phyloP scores from a whole-genome alignment of 1,284 basidiomycete genomes.

The Sutorius eximius region DNA sequence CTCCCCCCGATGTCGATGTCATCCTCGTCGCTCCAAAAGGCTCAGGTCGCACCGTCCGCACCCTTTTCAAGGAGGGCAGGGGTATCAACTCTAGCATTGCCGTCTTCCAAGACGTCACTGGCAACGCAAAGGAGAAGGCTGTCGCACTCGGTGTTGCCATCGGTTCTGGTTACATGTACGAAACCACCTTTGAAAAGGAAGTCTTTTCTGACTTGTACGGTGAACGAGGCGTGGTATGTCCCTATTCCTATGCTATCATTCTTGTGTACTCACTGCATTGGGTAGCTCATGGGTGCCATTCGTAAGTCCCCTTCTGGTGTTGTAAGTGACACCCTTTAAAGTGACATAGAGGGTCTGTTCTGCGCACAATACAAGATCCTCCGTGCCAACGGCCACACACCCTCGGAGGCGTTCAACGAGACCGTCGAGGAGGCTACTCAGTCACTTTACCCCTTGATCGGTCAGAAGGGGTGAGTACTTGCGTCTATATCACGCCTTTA shows the following conservation, averaged over 20 bases:
- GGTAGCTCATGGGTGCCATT: conserved; percentile 96
- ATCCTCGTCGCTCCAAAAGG: conserved; percentile 99
- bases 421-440: conserved; percentile 99
- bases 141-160: conserved; percentile 93
- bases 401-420: conserved; percentile 99
- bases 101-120: conserved; percentile 93
- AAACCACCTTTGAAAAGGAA: conserved; percentile 99
- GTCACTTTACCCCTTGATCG: conserved; percentile 96
- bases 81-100: conserved; percentile 93
- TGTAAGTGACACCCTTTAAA: conserved; percentile 14
- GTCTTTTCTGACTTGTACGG: conserved; percentile 99
- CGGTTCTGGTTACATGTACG: conserved; percentile 96
- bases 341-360: conserved; percentile 87
- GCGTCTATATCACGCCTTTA: too few species aligned
- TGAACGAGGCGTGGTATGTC: conserved; percentile 95
- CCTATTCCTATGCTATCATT: neutral
- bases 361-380: conserved; percentile 99
- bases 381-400: conserved; percentile 96
- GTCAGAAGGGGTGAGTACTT: conserved; percentile 76
- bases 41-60: conserved; percentile 97
- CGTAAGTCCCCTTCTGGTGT: conserved; percentile 52
- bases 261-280: conserved; percentile 14
- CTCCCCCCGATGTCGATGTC: conserved; percentile 94
- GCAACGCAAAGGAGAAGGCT: conserved; percentile 97
- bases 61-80: conserved; percentile 99